Evolutionary conservation across 208 protist genomes (phyloP), one percentile per base, ranked within the genome.

Genomic region (Histomonas meleagridis): DNA sequence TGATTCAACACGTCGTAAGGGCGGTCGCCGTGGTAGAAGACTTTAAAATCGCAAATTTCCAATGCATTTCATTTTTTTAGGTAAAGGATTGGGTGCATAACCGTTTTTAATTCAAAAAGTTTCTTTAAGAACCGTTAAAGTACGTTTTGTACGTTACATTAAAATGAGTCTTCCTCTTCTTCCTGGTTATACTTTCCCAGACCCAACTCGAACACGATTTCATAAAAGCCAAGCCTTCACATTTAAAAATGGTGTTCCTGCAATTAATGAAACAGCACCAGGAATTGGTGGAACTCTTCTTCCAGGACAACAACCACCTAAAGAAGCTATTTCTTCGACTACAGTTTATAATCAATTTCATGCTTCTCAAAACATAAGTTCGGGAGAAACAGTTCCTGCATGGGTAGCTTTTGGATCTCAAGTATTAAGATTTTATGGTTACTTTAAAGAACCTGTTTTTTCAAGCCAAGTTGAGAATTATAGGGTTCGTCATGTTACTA

Each of bases 1-100:
- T 91, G 99, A 99, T 96, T 96, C 95, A 94, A 99, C 98, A 78
- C 96, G 98, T 94, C 95, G 96, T 90, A 99, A 99, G 95, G 91
- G 92, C 40, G 93, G 93, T 81, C 92, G 93, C 91, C 92, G 93
- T 65, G 93, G 93, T 93, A 91, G 93, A 51, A 91, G 93, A 60
- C 70, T 94, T 43, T 94, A 93, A 93, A 72, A 35, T n/a, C n/a
- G n/a, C n/a, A n/a, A n/a, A n/a, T n/a, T n/a, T n/a, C n/a, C n/a
- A n/a, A n/a, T n/a, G n/a, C n/a, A n/a, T n/a, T n/a, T n/a, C n/a
- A n/a, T n/a, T n/a, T n/a, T n/a, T n/a, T n/a, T n/a, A n/a, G n/a
- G n/a, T n/a, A n/a, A n/a, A n/a, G n/a, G n/a, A n/a, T n/a, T n/a
- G n/a, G n/a, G n/a, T n/a, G n/a, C n/a, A n/a, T n/a, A n/a, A n/a